Percentiles rank a stretch among this genome's conserved stretches.
These are phyloP conservation scores for Tephrocybe sp. DNA, from an alignment of 768 basidiomycete genomes.

Conservation along the genomic window DNA sequence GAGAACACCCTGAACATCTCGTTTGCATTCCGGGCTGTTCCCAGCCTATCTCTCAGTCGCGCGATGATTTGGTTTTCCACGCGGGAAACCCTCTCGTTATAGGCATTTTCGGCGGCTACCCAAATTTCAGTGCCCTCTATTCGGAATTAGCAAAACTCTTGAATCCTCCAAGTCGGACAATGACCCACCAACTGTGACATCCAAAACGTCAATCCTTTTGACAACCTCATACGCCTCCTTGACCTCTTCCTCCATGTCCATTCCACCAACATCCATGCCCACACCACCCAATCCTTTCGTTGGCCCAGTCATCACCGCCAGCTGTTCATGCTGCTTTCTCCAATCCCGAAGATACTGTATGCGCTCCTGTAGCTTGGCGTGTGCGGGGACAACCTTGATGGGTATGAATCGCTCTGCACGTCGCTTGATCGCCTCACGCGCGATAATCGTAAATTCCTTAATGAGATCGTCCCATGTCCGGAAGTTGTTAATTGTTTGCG, in stretches of 20 bases:
- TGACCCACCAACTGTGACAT: constrained; percentile 82
- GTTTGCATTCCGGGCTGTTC: constrained; percentile 94
- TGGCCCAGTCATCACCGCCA: constrained; percentile 96
- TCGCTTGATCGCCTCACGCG: constrained; percentile 89
- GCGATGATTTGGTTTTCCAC: constrained; percentile 99
- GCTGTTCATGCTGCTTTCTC: constrained; percentile 96
- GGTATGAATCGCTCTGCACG: constrained; percentile 93
- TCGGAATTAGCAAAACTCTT: constrained; percentile 1
- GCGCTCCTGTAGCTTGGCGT: constrained; percentile 88
- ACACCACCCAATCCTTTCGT: constrained; percentile 79
- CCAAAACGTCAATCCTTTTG: constrained; percentile 94
- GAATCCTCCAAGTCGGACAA: background rate
- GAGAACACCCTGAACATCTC: constrained; percentile 99
- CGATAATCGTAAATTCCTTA: constrained; percentile 91
- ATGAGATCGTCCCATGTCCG: constrained; percentile 86
- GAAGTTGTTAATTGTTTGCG: constrained; percentile 76
- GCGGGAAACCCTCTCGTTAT: constrained; percentile 94
- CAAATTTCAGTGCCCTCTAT: constrained; percentile 96
- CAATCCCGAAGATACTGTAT: constrained; percentile 86
- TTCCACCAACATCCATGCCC: constrained; percentile 78
- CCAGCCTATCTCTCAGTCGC: constrained; percentile 84
- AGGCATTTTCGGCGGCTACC: constrained; percentile 96
- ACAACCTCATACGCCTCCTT: constrained; percentile 96
- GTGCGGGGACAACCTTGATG: constrained; percentile 91
- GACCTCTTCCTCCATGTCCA: constrained; percentile 99